A percentile compares a stretch with the other conserved stretches of the same genome.
Evolutionary conservation across 768 basidiomycete genomes (phyloP).

Genomic region (Tephrocybe sp.): DNA sequence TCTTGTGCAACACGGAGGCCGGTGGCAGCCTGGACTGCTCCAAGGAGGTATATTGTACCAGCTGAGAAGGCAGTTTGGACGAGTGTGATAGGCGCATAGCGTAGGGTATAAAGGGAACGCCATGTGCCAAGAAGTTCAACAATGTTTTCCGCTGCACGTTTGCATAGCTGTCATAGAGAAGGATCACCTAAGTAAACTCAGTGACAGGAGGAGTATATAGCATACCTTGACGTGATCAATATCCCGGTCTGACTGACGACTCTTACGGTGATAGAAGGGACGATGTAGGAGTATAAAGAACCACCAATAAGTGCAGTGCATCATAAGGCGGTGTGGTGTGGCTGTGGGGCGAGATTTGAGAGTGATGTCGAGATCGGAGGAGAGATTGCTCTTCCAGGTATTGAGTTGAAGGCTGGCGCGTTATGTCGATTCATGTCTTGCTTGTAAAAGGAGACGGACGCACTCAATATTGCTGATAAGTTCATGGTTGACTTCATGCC

Average conservation of each 20-base stretch:
- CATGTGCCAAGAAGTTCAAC: slow-evolving; percentile 52
- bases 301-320: slow-evolving; percentile 61
- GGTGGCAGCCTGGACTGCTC: slow-evolving; percentile 53
- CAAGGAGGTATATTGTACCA: slow-evolving; percentile 57
- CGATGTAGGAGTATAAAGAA: slow-evolving; percentile 60
- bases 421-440: background rate
- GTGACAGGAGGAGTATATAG: slow-evolving; percentile 16
- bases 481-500: slow-evolving; percentile 42
- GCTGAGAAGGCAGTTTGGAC: slow-evolving; percentile 60
- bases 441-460: slow-evolving; percentile 17
- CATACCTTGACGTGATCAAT: slow-evolving; percentile 56
- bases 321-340: slow-evolving; percentile 54
- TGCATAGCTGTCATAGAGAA: slow-evolving; percentile 41
- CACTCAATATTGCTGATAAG: slow-evolving; percentile 57
- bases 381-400: slow-evolving; percentile 45
- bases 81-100: slow-evolving; percentile 57
- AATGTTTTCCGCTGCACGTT: slow-evolving; percentile 54
- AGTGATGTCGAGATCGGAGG: slow-evolving; percentile 51
- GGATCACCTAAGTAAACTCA: slow-evolving; percentile 15
- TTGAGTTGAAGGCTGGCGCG: slow-evolving; percentile 42
- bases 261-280: slow-evolving; percentile 48
- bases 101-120: slow-evolving; percentile 52
- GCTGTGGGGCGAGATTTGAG: slow-evolving; percentile 45
- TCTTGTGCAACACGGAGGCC: slow-evolving; percentile 46
- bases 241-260: slow-evolving; percentile 37